Evolutionary conservation across 805 yeast genomes (phyloP), one percentile per base, ranked within the genome.

Genomic region (Aciculoconidium aculeatum): DNA sequence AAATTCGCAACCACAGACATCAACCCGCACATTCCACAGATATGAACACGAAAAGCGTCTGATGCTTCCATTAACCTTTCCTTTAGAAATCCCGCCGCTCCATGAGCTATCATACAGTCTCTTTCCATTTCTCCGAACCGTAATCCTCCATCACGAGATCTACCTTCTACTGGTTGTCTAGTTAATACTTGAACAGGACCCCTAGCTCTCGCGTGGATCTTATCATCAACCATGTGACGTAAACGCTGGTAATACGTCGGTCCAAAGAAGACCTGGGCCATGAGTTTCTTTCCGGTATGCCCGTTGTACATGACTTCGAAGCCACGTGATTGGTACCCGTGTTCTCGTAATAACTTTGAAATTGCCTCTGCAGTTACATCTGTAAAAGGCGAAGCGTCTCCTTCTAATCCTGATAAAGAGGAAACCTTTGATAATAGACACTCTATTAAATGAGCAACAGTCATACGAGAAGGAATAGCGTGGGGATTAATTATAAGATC

Each of bases 101-200:
- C 99, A 56, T 92, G 97, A 2, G 99, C 98, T 70, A 92, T 92
- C 96, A 92, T 90, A 81, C 99, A 92, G 72, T 92, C 99, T 70
- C 99, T 85, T 66, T 92, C 99, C 99, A 92, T 92, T 63, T 90
- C 98, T 53, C 98, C 98, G 75, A 90, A 88, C 64, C 98, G 85
- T 58, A 90, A 70, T 47, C 98, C 98, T 76, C 98, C 98, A 62
- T 92, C 97, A 66, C 98, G 78, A 11, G 96, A 87, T 62, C 98
- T 80, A 77, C 98, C 98, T 64, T 90, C 97, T 40, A 88, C 96
- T 4, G 98, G 98, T 62, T 90, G 98, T 66, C 97, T 82, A 3
- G 98, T 90, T 58, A 90, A 70, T 35, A 90, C 94, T 70, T 90
- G 97, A 38, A 90, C 94, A 10, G 98, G 97, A 32, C 98, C 98